Base-by-base conservation (phyloP, 305 asterid species). In the Andrographis paniculata region DNA sequence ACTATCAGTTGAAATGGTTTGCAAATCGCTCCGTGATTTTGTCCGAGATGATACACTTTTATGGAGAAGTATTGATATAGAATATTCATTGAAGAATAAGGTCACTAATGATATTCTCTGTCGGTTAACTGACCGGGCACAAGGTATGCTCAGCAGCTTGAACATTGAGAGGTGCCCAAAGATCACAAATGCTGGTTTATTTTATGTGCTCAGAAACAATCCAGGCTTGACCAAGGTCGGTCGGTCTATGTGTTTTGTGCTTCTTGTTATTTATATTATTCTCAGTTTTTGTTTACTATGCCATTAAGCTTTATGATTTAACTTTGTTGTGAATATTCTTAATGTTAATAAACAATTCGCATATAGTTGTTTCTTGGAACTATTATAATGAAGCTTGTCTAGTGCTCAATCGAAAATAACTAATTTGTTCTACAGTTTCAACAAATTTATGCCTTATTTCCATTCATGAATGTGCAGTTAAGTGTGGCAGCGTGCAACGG, bases 1-100 rank as follows among this genome's bases (percentile, higher is more conserved):
- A 42, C 75, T 84, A 22, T 65, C 83, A 16, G 57, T 84, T 19
- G 94, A 77, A 76, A 62, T 62, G 65, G 97, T 84, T 52, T 88
- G 94, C 76, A 84, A 71, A 65, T 36, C 81, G 0, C 53, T 88
- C 58, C 52, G 72, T 3, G 73, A 75, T 39, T 68, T 71, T 12
- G 93, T 88, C 49, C 80, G 18, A 19, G 64, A 62, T 27, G 94
- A 88, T 53, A 73, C 89, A 20, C 85, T 76, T 62, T 58, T 84
- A 16, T 88, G 97, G 97, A 73, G 73, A 47, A 69, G 64, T 45
- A 44, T 84, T 56, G 52, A 63, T 30, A 68, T 84, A 51, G 74
- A 67, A 42, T 45, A 36, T 63, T 74, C 84, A 4, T 58, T 71
- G 67, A 57, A 66, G 55, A 13, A 16, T 20, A 69, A 60, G 61